These are phyloP conservation scores for Typha latifolia DNA, from an alignment of 176 grass and related monocot genomes.

Conservation along the genomic window DNA sequence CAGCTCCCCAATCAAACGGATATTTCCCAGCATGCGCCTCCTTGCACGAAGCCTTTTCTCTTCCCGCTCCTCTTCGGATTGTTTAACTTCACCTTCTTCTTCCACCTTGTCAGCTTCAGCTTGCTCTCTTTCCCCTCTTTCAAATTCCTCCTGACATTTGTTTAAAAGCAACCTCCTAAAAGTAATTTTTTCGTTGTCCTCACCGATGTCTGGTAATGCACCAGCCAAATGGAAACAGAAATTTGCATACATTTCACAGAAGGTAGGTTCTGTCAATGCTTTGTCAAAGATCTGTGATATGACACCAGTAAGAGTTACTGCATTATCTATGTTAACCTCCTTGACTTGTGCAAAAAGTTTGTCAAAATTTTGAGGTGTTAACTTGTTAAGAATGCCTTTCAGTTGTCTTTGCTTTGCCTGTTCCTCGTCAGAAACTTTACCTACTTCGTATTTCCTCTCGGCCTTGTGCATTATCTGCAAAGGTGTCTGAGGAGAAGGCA, in stretches of 20 bases:
- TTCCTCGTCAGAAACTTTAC: slow-evolving; percentile 67
- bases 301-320: slow-evolving; percentile 58
- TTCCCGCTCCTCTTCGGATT: slow-evolving; percentile 77
- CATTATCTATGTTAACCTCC: slow-evolving; percentile 70
- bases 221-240: slow-evolving; percentile 62
- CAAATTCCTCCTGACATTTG: slow-evolving; percentile 97
- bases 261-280: slow-evolving; percentile 90
- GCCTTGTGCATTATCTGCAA: slow-evolving; percentile 88
- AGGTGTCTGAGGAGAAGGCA: slow-evolving; percentile 70
- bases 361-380: slow-evolving; percentile 95
- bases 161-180: slow-evolving; percentile 85
- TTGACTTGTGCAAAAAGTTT: slow-evolving; percentile 82
- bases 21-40: slow-evolving; percentile 93
- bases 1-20: slow-evolving; percentile 87
- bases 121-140: slow-evolving; percentile 88
- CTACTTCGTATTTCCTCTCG: slow-evolving; percentile 58
- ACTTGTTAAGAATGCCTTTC: slow-evolving; percentile 84
- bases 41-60: slow-evolving; percentile 60
- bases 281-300: slow-evolving; percentile 99
- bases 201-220: slow-evolving; percentile 60
- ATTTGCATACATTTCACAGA: slow-evolving; percentile 98
- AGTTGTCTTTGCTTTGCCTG: slow-evolving; percentile 62
- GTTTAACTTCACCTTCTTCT: slow-evolving; percentile 81
- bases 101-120: slow-evolving; percentile 85
- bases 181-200: slow-evolving; percentile 82